Evolutionary conservation across 495 filamentous ascomycete species (phyloP).

Genomic region (Penicillium silybi): DNA sequence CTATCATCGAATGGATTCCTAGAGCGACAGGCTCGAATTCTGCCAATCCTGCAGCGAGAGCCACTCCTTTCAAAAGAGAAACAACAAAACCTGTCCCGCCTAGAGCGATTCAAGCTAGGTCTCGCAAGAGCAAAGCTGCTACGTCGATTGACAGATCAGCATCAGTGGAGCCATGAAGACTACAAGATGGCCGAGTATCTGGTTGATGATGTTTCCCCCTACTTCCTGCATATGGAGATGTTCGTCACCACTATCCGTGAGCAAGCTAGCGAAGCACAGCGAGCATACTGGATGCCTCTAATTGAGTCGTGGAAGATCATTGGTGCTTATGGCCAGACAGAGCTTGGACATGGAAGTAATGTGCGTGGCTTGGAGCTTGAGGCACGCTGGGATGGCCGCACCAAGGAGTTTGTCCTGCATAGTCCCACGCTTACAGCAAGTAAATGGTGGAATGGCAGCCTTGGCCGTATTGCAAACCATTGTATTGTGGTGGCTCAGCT

Average conservation of each 20-base stretch:
- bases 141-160: slow-evolving; percentile 33
- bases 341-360: slow-evolving; percentile 48
- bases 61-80: slow-evolving; percentile 40
- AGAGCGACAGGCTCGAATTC: slow-evolving; percentile 36
- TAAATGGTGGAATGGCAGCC: slow-evolving; percentile 50
- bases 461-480: slow-evolving; percentile 42
- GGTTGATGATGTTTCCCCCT: slow-evolving; percentile 42
- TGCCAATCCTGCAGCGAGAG: slow-evolving; percentile 33
- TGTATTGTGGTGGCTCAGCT: slow-evolving; percentile 47
- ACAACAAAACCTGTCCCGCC: slow-evolving; percentile 42
- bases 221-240: slow-evolving; percentile 35
- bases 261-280: slow-evolving; percentile 43
- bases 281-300: slow-evolving; percentile 40
- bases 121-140: slow-evolving; percentile 46
- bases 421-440: slow-evolving; percentile 45
- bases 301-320: slow-evolving; percentile 42
- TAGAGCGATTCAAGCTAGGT: slow-evolving; percentile 43
- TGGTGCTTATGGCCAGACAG: slow-evolving; percentile 45
- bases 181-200: slow-evolving; percentile 45
- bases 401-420: slow-evolving; percentile 43
- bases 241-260: slow-evolving; percentile 39
- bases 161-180: slow-evolving; percentile 40
- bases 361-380: slow-evolving; percentile 44
- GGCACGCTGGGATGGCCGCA: slow-evolving; percentile 37
- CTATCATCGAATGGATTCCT: slow-evolving; percentile 38